Percentiles rank a stretch among this genome's conserved stretches.
Evolutionary conservation across 257 asterid species (phyloP).

Genomic region (Eucommia ulmoides): DNA sequence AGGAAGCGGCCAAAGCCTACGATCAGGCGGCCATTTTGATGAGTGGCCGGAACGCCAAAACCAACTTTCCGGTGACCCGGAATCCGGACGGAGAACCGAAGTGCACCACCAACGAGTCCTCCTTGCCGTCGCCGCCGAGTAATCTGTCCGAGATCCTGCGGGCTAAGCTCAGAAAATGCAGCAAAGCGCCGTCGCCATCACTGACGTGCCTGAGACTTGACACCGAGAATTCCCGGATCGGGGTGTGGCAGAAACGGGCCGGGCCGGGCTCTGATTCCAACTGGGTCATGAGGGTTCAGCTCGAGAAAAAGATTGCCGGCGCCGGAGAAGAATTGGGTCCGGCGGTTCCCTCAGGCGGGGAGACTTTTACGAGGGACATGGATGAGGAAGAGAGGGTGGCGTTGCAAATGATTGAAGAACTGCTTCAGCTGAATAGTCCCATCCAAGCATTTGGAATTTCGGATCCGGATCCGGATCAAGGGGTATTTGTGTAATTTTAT

Average conservation of each 20-base stretch:
- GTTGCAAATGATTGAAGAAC: slow-evolving; percentile 78
- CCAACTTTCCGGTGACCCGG: slow-evolving; percentile 46
- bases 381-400: slow-evolving; percentile 67
- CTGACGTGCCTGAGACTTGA: slow-evolving; percentile 80
- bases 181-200: slow-evolving; percentile 72
- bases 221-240: slow-evolving; percentile 70
- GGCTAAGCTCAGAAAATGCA: slow-evolving; percentile 63
- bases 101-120: slow-evolving; percentile 1
- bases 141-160: slow-evolving; percentile 47
- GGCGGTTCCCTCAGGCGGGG: background rate
- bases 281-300: slow-evolving; percentile 87
- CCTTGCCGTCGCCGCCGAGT: slow-evolving; percentile 14
- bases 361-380: slow-evolving; percentile 19
- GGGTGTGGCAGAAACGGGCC: slow-evolving; percentile 95
- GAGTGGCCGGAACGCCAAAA: slow-evolving; percentile 74
- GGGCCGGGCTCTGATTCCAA: slow-evolving; percentile 63
- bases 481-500: too few relatives aligned
- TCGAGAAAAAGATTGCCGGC: slow-evolving; percentile 27
- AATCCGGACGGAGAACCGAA: slow-evolving; percentile 16
- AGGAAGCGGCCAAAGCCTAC: slow-evolving; percentile 74
- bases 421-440: slow-evolving; percentile 35
- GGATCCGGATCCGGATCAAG: background rate
- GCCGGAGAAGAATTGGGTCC: slow-evolving; percentile 3
- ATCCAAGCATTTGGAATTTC: background rate
- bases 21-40: slow-evolving; percentile 71